These are phyloP conservation scores for Lasiosphaeria miniovina DNA, from an alignment of 495 filamentous ascomycete species.

Conservation along the genomic window DNA sequence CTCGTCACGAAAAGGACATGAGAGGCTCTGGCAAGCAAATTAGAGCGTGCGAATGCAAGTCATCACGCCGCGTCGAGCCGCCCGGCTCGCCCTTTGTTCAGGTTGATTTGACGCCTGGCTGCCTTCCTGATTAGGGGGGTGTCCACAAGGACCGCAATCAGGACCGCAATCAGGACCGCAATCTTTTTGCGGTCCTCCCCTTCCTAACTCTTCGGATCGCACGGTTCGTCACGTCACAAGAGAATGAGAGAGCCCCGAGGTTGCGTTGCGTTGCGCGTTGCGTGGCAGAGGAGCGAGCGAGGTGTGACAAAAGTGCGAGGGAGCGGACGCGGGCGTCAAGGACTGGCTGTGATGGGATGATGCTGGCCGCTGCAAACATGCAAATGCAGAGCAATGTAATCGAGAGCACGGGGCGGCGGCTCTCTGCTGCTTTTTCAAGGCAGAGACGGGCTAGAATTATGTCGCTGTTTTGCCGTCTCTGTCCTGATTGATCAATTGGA, in stretches of 20 bases:
- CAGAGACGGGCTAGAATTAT: constrained; percentile 12
- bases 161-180: neutral
- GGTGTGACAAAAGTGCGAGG: neutral
- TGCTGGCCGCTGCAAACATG: neutral
- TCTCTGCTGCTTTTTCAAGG: too few species aligned
- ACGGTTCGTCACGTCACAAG: too few species aligned
- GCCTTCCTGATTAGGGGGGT: neutral
- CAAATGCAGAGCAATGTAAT: neutral
- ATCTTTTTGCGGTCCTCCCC: neutral
- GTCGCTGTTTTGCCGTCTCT: constrained; percentile 9
- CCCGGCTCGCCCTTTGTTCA: neutral
- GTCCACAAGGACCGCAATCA: neutral
- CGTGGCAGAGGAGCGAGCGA: too few species aligned
- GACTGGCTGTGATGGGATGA: neutral
- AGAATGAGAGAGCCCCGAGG: too few species aligned
- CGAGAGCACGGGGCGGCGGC: too few species aligned
- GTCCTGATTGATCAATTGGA: constrained; percentile 23
- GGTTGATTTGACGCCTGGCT: neutral
- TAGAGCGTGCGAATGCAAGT: neutral
- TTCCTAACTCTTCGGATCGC: too few species aligned
- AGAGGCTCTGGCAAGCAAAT: too few species aligned
- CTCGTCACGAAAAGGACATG: too few species aligned
- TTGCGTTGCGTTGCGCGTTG: too few species aligned
- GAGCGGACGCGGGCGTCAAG: neutral
- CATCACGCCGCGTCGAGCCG: neutral